Evolutionary conservation across 2,329 filamentous ascomycete species (phyloP), one percentile per base, ranked within the genome.

Genomic region (Colletotrichum shisoi): DNA sequence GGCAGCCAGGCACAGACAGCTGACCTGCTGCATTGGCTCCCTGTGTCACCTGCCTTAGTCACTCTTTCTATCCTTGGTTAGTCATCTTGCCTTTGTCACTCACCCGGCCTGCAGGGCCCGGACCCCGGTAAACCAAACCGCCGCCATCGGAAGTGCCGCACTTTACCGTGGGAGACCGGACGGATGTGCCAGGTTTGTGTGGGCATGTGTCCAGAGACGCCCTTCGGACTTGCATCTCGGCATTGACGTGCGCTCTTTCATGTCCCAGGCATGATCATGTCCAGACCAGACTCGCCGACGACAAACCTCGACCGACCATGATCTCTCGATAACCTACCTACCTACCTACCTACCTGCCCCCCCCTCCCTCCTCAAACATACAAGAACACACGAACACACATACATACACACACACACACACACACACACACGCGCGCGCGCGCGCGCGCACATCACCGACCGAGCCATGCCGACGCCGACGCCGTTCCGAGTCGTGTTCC

Each of bases 401-500:
- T 15, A 42, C 27, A 19, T 6, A 19, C 48, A 27, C 37, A 27
- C 24, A 5, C 24, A 27, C 24, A 27, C 24, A 24, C 24, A 24
- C 24, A 24, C 24, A 3, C 24, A 24, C 24, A 24, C 24, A n/a
- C n/a, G n/a, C n/a, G n/a, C n/a, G n/a, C n/a, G n/a, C n/a, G n/a
- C n/a, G n/a, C n/a, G n/a, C 24, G 3, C 24, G 24, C 24, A 24
- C 24, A 27, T 27, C 3, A 60, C 11, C 45, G 45, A 57, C 19
- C 45, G 31, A 37, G 51, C 42, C 56, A 73, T 73, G 75, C 58
- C 73, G 48, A 70, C 70, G 46, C 62, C 70, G n/a, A 68, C 63
- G 13, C 58, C 72, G 5, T 72, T 71, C 59, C 71, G 74, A 54
- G 70, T 69, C 12, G 61, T 73, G 27, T 59, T 76, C 53, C 75